These are phyloP conservation scores for Letharia columbiana DNA, from an alignment of 495 filamentous ascomycete species.

Conservation along the genomic window DNA sequence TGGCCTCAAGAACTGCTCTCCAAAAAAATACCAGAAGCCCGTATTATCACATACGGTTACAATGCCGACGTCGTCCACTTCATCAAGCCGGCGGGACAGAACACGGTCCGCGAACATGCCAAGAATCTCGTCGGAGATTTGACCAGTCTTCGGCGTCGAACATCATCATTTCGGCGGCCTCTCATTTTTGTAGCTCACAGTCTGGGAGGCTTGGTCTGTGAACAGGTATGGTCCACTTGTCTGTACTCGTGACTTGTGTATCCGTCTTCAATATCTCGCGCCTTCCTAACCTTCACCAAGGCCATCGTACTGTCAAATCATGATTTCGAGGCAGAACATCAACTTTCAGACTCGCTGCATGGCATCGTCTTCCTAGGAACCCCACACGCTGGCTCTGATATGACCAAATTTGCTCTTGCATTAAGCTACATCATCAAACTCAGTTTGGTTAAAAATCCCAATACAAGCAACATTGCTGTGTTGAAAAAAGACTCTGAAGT, in stretches of 20 bases:
- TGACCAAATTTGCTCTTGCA: constrained; percentile 30
- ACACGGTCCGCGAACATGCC: constrained; percentile 27
- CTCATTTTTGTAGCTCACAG: constrained; percentile 26
- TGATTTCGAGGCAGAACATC: constrained; percentile 25
- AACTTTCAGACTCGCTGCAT: constrained; percentile 27
- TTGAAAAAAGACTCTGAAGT: neutral
- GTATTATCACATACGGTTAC: constrained; percentile 30
- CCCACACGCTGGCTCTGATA: constrained; percentile 32
- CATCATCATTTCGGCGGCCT: constrained; percentile 13
- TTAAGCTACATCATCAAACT: neutral
- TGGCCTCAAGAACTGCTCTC: constrained; percentile 30
- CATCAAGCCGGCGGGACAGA: constrained; percentile 17
- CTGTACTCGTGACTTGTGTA: constrained; percentile 8
- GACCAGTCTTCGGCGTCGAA: constrained; percentile 10
- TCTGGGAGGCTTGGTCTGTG: constrained; percentile 30
- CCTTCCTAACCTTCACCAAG: neutral
- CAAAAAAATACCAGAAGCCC: constrained; percentile 22
- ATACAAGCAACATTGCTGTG: neutral
- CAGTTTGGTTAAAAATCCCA: neutral
- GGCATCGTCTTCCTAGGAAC: constrained; percentile 38
- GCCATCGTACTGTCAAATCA: neutral
- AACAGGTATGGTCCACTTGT: constrained; percentile 22
- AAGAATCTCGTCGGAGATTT: constrained; percentile 26
- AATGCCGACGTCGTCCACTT: constrained; percentile 26
- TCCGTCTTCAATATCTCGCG: neutral